These are phyloP conservation scores for Blumeriella jaapii DNA, from an alignment of 2,329 filamentous ascomycete species.

Conservation along the genomic window DNA sequence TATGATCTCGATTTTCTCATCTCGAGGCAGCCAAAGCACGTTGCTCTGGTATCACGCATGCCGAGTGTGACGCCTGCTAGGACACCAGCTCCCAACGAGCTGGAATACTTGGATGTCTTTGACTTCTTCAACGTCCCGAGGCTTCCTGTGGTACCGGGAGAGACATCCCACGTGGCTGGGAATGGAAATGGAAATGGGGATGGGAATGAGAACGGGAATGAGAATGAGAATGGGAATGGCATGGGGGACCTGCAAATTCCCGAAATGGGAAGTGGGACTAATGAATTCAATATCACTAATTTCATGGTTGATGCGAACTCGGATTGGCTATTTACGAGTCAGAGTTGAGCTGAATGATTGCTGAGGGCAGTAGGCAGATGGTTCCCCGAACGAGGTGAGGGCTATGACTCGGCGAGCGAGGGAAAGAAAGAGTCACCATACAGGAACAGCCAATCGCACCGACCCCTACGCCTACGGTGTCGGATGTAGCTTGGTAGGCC, in stretches of 20 bases:
- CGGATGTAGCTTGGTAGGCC: no score
- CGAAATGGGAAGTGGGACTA: constrained; percentile 23
- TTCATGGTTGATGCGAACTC: constrained; percentile 65
- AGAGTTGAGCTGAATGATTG: constrained; percentile 12
- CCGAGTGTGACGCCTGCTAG: constrained; percentile 48
- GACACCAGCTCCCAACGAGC: constrained; percentile 66
- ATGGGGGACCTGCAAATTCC: constrained; percentile 24
- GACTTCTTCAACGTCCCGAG: constrained; percentile 90
- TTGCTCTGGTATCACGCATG: constrained; percentile 31
- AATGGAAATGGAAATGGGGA: no score
- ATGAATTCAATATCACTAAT: constrained; percentile 68
- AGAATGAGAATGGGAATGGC: no score
- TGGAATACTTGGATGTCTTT: constrained; percentile 87
- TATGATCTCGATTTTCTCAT: constrained; percentile 88
- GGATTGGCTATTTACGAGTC: constrained; percentile 60
- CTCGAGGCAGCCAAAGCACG: constrained; percentile 48
- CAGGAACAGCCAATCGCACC: no score
- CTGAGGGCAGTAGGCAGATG: background rate
- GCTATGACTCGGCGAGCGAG: background rate
- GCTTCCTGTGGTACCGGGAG: constrained; percentile 38
- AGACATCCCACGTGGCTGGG: constrained; percentile 24
- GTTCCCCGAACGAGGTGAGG: background rate
- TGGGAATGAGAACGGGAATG: no score
- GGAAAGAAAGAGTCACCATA: no score
- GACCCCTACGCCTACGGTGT: no score